Evolutionary conservation across 768 basidiomycete species (phyloP).

Genomic region (Psilocybe cyanescens): DNA sequence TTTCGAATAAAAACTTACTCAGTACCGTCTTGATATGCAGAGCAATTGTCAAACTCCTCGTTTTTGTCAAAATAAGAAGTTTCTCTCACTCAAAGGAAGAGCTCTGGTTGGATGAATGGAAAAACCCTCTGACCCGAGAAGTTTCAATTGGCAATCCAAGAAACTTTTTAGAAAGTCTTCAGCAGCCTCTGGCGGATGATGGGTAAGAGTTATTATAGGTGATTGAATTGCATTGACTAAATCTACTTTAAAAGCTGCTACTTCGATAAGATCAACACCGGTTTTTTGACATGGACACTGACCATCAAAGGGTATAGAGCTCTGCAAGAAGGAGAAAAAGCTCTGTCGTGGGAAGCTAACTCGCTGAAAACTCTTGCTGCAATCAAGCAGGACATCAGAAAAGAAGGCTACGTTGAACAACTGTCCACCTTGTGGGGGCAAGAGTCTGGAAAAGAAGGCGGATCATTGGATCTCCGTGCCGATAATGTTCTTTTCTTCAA

Average conservation of each 20-base stretch:
- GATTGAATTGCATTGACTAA: slow-evolving; percentile 8
- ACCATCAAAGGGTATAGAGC: slow-evolving; percentile 63
- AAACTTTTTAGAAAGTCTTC: slow-evolving; percentile 53
- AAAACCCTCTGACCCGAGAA: slow-evolving; percentile 56
- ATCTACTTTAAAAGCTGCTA: slow-evolving; percentile 44
- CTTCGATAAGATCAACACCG: slow-evolving; percentile 76
- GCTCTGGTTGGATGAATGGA: slow-evolving; percentile 77
- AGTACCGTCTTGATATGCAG: slow-evolving; percentile 34
- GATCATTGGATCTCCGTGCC: slow-evolving; percentile 57
- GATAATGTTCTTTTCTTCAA: slow-evolving; percentile 48
- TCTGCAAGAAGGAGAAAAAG: slow-evolving; percentile 36
- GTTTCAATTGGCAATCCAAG: slow-evolving; percentile 50
- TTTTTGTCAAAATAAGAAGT: slow-evolving; percentile 76
- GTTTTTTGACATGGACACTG: slow-evolving; percentile 77
- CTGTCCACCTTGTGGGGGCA: slow-evolving; percentile 76
- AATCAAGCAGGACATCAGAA: slow-evolving; percentile 49
- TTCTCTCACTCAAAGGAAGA: slow-evolving; percentile 66
- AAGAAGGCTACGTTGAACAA: slow-evolving; percentile 61
- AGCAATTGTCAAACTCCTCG: slow-evolving; percentile 67
- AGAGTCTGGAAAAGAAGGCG: slow-evolving; percentile 67
- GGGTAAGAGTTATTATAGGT: slow-evolving; percentile 31
- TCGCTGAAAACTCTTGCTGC: slow-evolving; percentile 56
- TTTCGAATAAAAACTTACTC: not conserved
- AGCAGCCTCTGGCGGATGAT: slow-evolving; percentile 37
- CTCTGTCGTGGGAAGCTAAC: slow-evolving; percentile 55